Evolutionary conservation across 2,329 filamentous ascomycete genomes (phyloP), one percentile per base, ranked within the genome.

Genomic region (Scedosporium boydii): DNA sequence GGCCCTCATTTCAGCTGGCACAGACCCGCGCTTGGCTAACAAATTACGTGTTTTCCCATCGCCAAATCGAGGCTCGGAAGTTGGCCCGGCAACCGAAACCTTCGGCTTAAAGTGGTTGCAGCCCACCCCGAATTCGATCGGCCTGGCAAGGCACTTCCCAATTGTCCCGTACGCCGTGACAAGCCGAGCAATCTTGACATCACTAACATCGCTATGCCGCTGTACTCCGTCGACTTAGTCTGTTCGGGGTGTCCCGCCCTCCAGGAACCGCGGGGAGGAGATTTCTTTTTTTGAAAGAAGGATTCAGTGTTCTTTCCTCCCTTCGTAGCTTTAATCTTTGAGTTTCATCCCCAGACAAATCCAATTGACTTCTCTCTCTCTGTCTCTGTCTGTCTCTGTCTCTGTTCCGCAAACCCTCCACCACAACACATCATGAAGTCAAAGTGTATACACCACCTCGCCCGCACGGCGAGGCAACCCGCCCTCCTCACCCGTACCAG

Each of bases 31-130:
- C 34, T 38, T 38, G 6, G 34, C 34, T 38, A 55, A 23, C 21
- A 23, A 48, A 18, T 55, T 55, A 18, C 51, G 18, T 55, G 51
- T 55, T 55, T 55, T 29, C 21, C 3, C 18, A 29, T 55, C 1
- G 51, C 27, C 23, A n/a, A 55, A 9, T 55, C 27, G 21, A 38
- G 60, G 53, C 38, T 62, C 48, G 51, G 60, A 1, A 46, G 60
- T 62, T 62, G 60, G 60, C 60, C 27, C 38, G 18, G 60, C 41
- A 62, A 62, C 60, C 9, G n/a, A 18, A 18, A 16, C 2, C n/a
- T 18, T 64, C 57, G 59, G 62, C 57, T 60, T 67, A 55, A 63
- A 66, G 60, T 63, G 63, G 23, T 41, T 41, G 61, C 57, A 56
- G 29, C 1, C 58, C 23, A n/a, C n/a, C 53, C 48, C 53, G 38